Conservation (phyloP, 495 filamentous ascomycete genomes). For the Xanthoparmelia taractica region DNA sequence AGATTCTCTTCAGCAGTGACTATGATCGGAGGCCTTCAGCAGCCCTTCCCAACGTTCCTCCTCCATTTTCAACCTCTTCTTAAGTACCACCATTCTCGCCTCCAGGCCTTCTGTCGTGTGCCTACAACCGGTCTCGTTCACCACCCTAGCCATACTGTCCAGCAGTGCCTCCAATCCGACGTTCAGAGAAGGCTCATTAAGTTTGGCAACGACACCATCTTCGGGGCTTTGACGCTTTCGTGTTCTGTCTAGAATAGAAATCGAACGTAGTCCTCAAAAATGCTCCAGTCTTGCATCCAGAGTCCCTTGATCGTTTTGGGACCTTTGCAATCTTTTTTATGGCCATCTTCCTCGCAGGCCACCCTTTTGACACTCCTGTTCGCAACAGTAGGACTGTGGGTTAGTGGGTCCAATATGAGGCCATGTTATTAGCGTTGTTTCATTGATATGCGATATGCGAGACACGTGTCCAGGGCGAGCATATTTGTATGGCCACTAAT, state of each 20-base stretch:
- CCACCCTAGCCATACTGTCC: conserved; percentile 8
- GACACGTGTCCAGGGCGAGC: too few species aligned
- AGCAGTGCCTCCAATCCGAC: conserved; percentile 12
- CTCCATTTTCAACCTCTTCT: conserved; percentile 11
- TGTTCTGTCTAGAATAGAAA: too few species aligned
- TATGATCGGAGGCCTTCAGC: conserved; percentile 10
- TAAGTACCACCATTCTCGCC: conserved; percentile 8
- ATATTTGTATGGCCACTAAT: too few species aligned
- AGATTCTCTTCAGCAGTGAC: conserved; percentile 10
- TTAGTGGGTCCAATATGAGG: too few species aligned
- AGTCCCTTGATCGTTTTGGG: neutral
- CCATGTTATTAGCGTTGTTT: too few species aligned
- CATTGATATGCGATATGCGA: too few species aligned
- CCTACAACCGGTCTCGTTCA: conserved; percentile 6
- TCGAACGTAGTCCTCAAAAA: conserved; percentile 8
- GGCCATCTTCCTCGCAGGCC: neutral
- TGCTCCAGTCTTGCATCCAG: neutral
- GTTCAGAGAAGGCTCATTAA: conserved; percentile 4
- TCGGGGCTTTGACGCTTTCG: neutral
- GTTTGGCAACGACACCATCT: neutral
- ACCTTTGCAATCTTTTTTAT: neutral
- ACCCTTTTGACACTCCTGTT: too few species aligned
- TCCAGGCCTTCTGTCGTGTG: conserved; percentile 5
- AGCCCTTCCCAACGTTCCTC: conserved; percentile 9
- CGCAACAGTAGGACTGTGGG: too few species aligned